Evolutionary conservation across 495 filamentous ascomycete species (phyloP), one percentile per base, ranked within the genome.

Genomic region (Annulohypoxylon bovei): DNA sequence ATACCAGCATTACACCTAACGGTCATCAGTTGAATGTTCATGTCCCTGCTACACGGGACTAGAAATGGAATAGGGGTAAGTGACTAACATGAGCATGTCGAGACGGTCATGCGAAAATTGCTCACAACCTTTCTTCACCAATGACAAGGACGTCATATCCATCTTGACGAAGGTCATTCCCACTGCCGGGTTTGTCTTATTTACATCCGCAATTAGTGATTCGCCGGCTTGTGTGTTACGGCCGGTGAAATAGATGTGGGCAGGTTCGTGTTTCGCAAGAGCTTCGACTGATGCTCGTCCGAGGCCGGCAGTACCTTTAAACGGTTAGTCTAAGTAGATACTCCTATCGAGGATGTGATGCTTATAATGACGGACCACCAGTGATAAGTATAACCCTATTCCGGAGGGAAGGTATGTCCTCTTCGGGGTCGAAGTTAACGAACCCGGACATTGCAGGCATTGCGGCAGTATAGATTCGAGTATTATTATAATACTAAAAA

Each of bases 331-430:
- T 46, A 23, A 1, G 58, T 35, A 14, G 30, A n/a, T 18, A n/a
- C 1, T 14, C 27, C 27, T 14, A 20, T 20, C 3, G 20, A 3
- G 14, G 20, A 6, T 18, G 54, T 14, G 16, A 22, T 16, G 12
- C 18, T 32, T 20, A 42, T 27, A 33, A 67, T 52, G 27, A 59
- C 72, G 49, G 73, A 88, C 88, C 88, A 37, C 87, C 89, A 16
- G 89, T 92, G 16, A 92, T 79, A 14, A 91, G 75, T 35, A 91
- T 83, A 12, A 89, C 84, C 70, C 86, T 90, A 32, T 82, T 86
- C 0, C 81, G 67, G 6, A 91, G 82, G 57, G 84, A 78, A 6
- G 82, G 77, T 33, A 92, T 89, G 62, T 90, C 88, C 44, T 75
- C 82, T 14, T 86, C 81, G 0, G 89, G 86, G 11, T 81, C 68